Percentiles rank a stretch among this genome's conserved stretches.
These are phyloP conservation scores for Monilinia vaccinii-corymbosi DNA, from an alignment of 2,329 filamentous ascomycete species.

Conservation along the genomic window DNA sequence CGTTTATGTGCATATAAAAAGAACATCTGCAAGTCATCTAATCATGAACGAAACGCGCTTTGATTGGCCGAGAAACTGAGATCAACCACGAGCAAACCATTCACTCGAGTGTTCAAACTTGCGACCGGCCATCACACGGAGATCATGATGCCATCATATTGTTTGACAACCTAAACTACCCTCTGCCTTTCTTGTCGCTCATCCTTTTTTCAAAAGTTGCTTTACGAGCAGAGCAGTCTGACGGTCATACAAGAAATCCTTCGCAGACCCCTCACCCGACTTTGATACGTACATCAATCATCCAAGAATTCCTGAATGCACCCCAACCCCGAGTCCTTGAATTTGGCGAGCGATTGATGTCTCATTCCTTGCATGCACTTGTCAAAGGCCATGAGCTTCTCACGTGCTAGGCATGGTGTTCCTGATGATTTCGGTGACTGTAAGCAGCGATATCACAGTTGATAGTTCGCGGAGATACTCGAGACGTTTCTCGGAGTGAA, in stretches of 20 bases:
- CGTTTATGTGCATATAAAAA: background rate
- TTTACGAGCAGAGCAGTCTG: background rate
- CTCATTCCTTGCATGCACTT: background rate
- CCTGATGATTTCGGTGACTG: background rate
- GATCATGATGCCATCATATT: background rate
- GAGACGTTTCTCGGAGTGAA: background rate
- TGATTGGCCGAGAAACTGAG: background rate
- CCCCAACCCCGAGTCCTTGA: background rate
- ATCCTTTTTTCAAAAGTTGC: background rate
- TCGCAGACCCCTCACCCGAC: background rate
- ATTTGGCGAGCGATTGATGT: background rate
- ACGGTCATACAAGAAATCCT: background rate
- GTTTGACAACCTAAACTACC: too few species aligned
- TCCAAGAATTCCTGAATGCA: background rate
- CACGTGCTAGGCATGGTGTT: background rate
- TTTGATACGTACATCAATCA: background rate
- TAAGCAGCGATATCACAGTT: background rate
- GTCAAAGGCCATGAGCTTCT: background rate
- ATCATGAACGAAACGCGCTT: background rate
- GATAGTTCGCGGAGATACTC: background rate
- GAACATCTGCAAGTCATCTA: background rate
- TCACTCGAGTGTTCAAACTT: background rate
- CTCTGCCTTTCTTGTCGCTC: background rate
- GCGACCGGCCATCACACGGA: background rate
- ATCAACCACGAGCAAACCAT: background rate